Evolutionary conservation across 345 rosid species (phyloP), one percentile per base, ranked within the genome.

Genomic region (Lenwebbia sp.): DNA sequence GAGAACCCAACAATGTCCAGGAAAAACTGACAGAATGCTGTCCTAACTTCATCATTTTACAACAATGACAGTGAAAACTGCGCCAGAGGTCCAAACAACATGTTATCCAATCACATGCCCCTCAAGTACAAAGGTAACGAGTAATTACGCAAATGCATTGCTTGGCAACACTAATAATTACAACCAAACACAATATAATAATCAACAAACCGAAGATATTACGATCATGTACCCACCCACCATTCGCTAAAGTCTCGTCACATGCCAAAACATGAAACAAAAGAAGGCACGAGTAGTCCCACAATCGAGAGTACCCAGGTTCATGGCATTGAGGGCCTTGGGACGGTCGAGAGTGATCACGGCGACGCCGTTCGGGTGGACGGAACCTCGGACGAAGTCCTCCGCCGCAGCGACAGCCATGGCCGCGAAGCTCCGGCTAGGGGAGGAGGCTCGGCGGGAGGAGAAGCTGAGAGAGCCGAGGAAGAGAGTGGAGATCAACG

Each of bases 271-370:
- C 22, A 49, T 22, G 28, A 74, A 21, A 47, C 54, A 60, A 41
- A 37, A 30, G 26, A 26, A 41, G 33, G n/a, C 56, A 4, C 23
- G 6, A 17, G 82, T 4, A 30, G 26, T 51, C 52, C 23, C 37
- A 5, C 37, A 5, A 28, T 0, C 21, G 21, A 54, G 12, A n/a
- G 82, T 6, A 95, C 98, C 97, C 90, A 94, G 88, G 90, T 90
- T 95, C 99, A 97, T 97, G 92, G 99, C 99, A 87, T 97, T 97
- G 91, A 96, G 98, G 85, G 99, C 95, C 89, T 93, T 95, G 84
- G 98, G 96, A 44, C 98, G 98, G 89, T 97, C 95, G 88, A 96
- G 95, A 88, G 98, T 97, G 91, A 97, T 91, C 90, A 95, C 91
- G 7, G 99, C 99, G 89, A 97, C 95, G 83, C 99, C 99, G 87